These are phyloP conservation scores for Apophysomyces variabilis DNA, from an alignment of 371 early-diverging fungal genomes.

Conservation along the genomic window DNA sequence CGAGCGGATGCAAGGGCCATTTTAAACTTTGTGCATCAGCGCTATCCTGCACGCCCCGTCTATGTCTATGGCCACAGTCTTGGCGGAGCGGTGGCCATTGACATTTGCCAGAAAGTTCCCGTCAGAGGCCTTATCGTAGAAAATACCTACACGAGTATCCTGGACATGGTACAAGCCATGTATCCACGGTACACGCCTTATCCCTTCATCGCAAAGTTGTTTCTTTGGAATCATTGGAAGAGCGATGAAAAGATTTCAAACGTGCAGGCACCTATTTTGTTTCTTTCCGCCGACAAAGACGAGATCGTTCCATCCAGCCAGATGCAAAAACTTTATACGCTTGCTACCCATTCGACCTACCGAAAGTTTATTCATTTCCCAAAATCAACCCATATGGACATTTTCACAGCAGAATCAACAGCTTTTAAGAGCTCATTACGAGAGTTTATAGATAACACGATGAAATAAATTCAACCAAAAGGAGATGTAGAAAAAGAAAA, in stretches of 20 bases:
- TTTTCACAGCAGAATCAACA: conserved; percentile 20
- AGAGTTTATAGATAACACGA: not conserved
- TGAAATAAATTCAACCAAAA: not conserved
- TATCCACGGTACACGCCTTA: conserved; percentile 51
- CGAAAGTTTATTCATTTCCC: conserved; percentile 23
- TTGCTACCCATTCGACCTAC: conserved; percentile 6
- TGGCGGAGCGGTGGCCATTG: conserved; percentile 43
- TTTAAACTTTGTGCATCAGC: conserved; percentile 18
- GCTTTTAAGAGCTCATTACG: conserved; percentile 1
- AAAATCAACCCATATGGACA: conserved; percentile 37
- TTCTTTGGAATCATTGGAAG: conserved; percentile 48
- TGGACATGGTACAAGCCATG: conserved; percentile 41
- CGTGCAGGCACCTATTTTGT: conserved; percentile 31
- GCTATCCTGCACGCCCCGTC: conserved; percentile 24
- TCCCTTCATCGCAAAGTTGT: conserved; percentile 37
- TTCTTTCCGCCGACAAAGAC: conserved; percentile 41
- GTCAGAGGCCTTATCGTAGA: conserved; percentile 44
- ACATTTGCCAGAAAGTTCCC: conserved; percentile 16
- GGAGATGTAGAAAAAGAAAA: not conserved
- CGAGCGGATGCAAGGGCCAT: conserved; percentile 36
- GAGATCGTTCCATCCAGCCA: conserved; percentile 41
- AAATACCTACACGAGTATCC: conserved; percentile 48
- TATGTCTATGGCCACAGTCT: conserved; percentile 46
- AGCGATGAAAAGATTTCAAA: conserved; percentile 23
- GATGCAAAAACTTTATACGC: conserved; percentile 27